Percentiles rank a stretch among this genome's conserved stretches.
Evolutionary conservation across 768 basidiomycete genomes (phyloP).

Genomic region (Saitozyma sp.): DNA sequence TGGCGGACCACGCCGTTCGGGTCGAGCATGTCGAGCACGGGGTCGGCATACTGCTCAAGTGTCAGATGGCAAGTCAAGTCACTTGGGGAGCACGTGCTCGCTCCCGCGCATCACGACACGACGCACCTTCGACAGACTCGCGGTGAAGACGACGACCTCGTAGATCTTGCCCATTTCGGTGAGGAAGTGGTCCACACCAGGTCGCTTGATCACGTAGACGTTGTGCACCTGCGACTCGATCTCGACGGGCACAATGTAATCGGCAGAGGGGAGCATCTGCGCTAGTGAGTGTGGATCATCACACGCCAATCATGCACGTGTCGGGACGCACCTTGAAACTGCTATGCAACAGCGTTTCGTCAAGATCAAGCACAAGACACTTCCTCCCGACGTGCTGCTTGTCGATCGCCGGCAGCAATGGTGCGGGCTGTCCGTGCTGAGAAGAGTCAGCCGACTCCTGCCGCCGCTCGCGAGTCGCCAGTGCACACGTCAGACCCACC

Average conservation of each 20-base stretch:
- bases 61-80: conserved; percentile 1
- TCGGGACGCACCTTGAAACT: conserved; percentile 83
- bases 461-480: too few species aligned
- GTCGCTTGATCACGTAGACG: conserved; percentile 97
- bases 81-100: background rate
- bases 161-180: conserved; percentile 98
- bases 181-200: conserved; percentile 94
- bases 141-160: conserved; percentile 97
- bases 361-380: conserved; percentile 93
- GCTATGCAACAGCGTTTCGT: conserved; percentile 95
- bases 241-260: conserved; percentile 98
- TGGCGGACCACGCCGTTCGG: conserved; percentile 88
- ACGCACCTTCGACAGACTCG: conserved; percentile 90
- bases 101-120: background rate
- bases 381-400: conserved; percentile 83
- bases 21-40: conserved; percentile 95
- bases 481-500: conserved; percentile 58
- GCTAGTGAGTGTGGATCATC: background rate
- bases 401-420: conserved; percentile 80
- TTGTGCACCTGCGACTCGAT: conserved; percentile 99
- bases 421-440: conserved; percentile 82
- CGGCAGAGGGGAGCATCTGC: conserved; percentile 88
- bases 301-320: background rate
- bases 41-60: conserved; percentile 81
- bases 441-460: conserved; percentile 9